phyloP scores from a whole-genome alignment of 805 yeast genomes.

The Yamadazyma laniorum region DNA sequence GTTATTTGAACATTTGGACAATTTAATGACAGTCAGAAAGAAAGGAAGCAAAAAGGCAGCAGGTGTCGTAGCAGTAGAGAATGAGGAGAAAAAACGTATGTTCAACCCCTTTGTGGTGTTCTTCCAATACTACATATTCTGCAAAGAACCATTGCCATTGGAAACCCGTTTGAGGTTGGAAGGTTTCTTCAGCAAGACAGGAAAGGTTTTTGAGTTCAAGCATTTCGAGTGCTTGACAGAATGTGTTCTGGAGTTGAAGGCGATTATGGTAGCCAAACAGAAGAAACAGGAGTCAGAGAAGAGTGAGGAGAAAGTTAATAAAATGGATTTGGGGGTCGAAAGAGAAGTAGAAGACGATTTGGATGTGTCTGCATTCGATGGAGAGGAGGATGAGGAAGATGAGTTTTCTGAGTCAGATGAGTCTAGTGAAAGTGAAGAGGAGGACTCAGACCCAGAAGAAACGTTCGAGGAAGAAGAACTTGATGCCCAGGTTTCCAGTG shows the following conservation, averaged over 20 bases:
- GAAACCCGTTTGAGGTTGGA: conserved; percentile 57
- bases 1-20: conserved; percentile 3
- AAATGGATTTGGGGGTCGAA: conserved; percentile 17
- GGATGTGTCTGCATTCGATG: neutral
- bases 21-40: neutral
- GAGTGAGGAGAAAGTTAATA: conserved; percentile 11
- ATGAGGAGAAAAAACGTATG: conserved; percentile 7
- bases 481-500: conserved; percentile 21
- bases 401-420: conserved; percentile 5
- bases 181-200: conserved; percentile 36
- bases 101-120: conserved; percentile 46
- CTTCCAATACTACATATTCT: conserved; percentile 68
- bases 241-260: conserved; percentile 38
- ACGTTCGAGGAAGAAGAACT: conserved; percentile 18
- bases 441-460: conserved; percentile 15
- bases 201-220: conserved; percentile 28
- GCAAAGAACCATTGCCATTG: conserved; percentile 65
- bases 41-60: neutral
- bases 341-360: conserved; percentile 25
- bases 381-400: conserved; percentile 15
- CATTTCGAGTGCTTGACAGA: conserved; percentile 40
- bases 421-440: conserved; percentile 13
- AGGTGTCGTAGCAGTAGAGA: neutral
- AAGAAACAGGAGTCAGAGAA: conserved; percentile 10
- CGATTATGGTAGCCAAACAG: conserved; percentile 15